Evolutionary conservation across 176 grass and related monocot species (phyloP), one percentile per base, ranked within the genome.

Genomic region (Pharus latifolius): DNA sequence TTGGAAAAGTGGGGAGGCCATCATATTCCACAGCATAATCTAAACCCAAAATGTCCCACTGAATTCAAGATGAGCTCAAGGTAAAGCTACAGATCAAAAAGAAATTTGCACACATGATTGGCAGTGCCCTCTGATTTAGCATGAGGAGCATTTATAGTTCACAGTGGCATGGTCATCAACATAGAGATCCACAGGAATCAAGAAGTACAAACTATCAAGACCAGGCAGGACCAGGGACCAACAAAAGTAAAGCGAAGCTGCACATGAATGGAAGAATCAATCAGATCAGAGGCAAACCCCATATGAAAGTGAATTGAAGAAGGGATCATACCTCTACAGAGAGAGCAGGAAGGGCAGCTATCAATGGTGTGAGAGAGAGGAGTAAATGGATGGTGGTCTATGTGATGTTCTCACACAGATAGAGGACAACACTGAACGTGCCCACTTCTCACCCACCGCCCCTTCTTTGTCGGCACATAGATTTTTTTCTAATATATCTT

Each of bases 291-390:
- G 54, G 48, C 41, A 27, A 55, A 61, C 7, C 7, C 17, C 33
- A 26, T 57, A 14, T 34, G 23, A 0, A 16, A 54, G 23, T 44
- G 24, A 75, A 76, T 42, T 70, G 48, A 69, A 74, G 53, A 37
- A 76, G 22, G 72, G 26, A 45, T 37, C 41, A 44, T 86, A 80
- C 71, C 83, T 86, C 41, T 19, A 3, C 43, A 24, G 22, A 56
- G 26, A 37, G 29, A 12, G 35, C 14, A 32, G 37, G 82, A 25
- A 46, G 55, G 15, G n/a, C 38, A 32, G 46, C 22, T 46, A 19
- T 15, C 54, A 44, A 49, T 34, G 63, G 49, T 42, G 18, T 40
- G 22, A 40, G 58, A 30, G 27, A 63, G n/a, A 70, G 3, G 31
- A 64, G 48, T 49, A 48, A 55, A 44, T 9, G 8, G 40, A 11